These are phyloP conservation scores for Pistacia atlantica DNA, from an alignment of 345 rosid species.

Conservation along the genomic window DNA sequence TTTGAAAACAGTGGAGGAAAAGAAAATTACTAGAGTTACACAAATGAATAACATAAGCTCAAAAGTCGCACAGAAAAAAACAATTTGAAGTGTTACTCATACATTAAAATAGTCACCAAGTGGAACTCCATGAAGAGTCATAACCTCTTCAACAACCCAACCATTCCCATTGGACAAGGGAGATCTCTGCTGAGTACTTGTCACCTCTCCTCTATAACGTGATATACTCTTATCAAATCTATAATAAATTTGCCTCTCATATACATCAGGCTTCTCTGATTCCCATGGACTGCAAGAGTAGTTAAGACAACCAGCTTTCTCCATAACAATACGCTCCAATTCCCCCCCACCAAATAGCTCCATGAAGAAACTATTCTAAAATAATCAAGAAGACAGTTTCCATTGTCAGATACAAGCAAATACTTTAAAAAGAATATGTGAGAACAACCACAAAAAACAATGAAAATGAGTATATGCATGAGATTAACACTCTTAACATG, in stretches of 20 bases:
- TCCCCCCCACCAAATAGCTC: conserved; percentile 83
- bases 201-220: conserved; percentile 91
- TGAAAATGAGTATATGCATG: not conserved
- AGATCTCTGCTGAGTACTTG: conserved; percentile 86
- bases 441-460: not conserved
- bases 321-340: conserved; percentile 79
- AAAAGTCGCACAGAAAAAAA: not conserved
- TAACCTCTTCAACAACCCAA: conserved; percentile 89
- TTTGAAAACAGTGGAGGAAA: conserved; percentile 1
- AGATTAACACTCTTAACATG: not conserved
- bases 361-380: conserved; percentile 69
- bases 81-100: conserved; percentile 23
- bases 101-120: conserved; percentile 88
- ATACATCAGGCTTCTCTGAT: conserved; percentile 72
- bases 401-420: conserved; percentile 16
- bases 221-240: conserved; percentile 75
- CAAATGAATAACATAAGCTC: not conserved
- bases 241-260: conserved; percentile 81
- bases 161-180: conserved; percentile 63
- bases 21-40: not conserved
- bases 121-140: conserved; percentile 92
- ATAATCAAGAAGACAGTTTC: conserved; percentile 24
- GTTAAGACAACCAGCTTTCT: conserved; percentile 80
- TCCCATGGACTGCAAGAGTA: conserved; percentile 94
- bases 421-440: not conserved